These are phyloP conservation scores for Phanerochaete sordida DNA, from an alignment of 768 basidiomycete species.

Conservation along the genomic window DNA sequence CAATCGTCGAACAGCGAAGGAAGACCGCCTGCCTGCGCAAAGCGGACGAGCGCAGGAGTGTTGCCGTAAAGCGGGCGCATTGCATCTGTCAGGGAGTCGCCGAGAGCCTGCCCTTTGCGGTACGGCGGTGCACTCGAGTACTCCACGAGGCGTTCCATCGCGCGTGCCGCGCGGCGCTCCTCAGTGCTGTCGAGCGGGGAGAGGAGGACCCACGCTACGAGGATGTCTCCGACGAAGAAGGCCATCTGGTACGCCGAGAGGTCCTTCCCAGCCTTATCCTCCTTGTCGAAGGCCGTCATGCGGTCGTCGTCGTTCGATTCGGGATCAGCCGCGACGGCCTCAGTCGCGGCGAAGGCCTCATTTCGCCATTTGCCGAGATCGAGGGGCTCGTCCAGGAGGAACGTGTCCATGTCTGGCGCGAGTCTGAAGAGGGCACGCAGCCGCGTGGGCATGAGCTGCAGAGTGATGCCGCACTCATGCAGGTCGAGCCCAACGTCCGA, in stretches of 20 bases:
- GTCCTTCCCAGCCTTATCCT: conserved; percentile 16
- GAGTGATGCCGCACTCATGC: conserved; percentile 23
- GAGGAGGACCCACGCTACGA: conserved; percentile 24
- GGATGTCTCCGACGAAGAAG: conserved; percentile 24
- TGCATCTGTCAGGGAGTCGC: conserved; percentile 25
- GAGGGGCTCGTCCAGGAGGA: conserved; percentile 25
- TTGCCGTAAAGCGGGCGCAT: conserved; percentile 26
- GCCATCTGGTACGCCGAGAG: conserved; percentile 22
- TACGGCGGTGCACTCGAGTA: conserved; percentile 19
- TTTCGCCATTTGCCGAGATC: conserved; percentile 25
- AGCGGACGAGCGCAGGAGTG: conserved; percentile 17
- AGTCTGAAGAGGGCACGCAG: conserved; percentile 19
- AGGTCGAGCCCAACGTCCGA: conserved; percentile 22
- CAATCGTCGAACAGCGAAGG: conserved; percentile 25
- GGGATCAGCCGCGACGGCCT: conserved; percentile 19
- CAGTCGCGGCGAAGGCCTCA: conserved; percentile 11
- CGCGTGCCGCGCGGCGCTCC: conserved; percentile 16
- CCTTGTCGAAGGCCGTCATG: conserved; percentile 14
- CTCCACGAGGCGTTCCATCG: conserved; percentile 20
- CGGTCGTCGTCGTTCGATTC: conserved; percentile 26
- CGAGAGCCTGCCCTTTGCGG: conserved; percentile 14
- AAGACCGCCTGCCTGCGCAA: conserved; percentile 25
- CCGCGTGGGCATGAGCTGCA: conserved; percentile 22
- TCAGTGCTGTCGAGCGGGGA: conserved; percentile 10
- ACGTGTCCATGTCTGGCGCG: conserved; percentile 22